Conservation (phyloP, 257 asterid species). For the Gentiana dahurica region DNA sequence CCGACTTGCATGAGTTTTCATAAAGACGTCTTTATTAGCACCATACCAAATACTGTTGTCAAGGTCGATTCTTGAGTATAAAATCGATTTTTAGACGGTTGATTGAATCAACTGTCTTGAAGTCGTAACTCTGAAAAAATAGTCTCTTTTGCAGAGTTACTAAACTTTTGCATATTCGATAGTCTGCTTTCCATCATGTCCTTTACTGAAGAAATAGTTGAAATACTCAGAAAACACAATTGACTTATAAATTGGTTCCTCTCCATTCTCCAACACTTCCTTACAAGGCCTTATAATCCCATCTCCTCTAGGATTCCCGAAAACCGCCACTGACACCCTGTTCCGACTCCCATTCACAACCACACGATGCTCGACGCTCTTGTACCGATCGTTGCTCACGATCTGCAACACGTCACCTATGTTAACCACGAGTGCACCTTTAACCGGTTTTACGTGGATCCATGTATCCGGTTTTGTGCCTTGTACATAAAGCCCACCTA, state of each 20-base stretch:
- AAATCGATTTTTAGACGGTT: too few relatives aligned
- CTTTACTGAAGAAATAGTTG: slow-evolving; percentile 41
- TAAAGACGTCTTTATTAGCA: too few relatives aligned
- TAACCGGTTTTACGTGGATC: slow-evolving; percentile 35
- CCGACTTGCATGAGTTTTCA: too few relatives aligned
- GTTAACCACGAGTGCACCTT: slow-evolving; percentile 39
- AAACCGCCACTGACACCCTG: slow-evolving; percentile 39
- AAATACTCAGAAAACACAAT: slow-evolving; percentile 37
- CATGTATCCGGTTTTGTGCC: slow-evolving; percentile 19
- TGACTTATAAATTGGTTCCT: slow-evolving; percentile 27
- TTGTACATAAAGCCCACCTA: slow-evolving; percentile 44
- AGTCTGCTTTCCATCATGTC: slow-evolving; percentile 40
- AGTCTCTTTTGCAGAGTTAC: too few relatives aligned
- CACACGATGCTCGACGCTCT: slow-evolving; percentile 56
- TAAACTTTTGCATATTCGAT: slow-evolving; percentile 29
- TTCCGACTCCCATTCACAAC: slow-evolving; percentile 18
- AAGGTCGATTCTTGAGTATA: too few relatives aligned
- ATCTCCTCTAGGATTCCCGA: slow-evolving; percentile 32
- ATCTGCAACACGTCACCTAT: slow-evolving; percentile 40
- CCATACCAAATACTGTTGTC: too few relatives aligned
- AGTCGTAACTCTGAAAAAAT: too few relatives aligned
- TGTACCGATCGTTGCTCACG: slow-evolving; percentile 41
- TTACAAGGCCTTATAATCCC: slow-evolving; percentile 31
- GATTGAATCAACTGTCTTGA: too few relatives aligned
- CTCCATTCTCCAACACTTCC: slow-evolving; percentile 33